phyloP scores from a whole-genome alignment of 345 rosid genomes.

The Raphanus sativus region DNA sequence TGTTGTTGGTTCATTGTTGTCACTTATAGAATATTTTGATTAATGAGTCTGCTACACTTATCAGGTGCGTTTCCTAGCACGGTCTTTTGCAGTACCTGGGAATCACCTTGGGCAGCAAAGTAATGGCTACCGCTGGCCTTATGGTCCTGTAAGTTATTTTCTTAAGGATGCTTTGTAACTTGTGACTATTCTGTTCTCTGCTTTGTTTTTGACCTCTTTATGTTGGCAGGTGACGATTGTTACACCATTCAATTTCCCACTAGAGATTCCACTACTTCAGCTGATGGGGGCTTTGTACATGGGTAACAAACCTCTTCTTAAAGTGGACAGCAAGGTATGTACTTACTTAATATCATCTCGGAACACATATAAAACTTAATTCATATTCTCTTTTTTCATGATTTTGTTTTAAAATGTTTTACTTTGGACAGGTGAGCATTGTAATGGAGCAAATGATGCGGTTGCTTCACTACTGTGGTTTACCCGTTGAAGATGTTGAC shows the following conservation, averaged over 20 bases:
- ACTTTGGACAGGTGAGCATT: slow-evolving; percentile 65
- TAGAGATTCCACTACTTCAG: slow-evolving; percentile 97
- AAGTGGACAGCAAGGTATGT: slow-evolving; percentile 94
- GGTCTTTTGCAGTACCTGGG: slow-evolving; percentile 92
- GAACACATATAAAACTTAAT: background rate
- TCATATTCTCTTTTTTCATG: background rate
- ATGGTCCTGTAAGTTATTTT: slow-evolving; percentile 79
- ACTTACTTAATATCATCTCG: background rate
- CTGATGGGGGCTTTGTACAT: slow-evolving; percentile 95
- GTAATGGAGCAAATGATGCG: slow-evolving; percentile 99
- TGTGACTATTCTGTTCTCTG: background rate
- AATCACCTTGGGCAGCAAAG: slow-evolving; percentile 98
- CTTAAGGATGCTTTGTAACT: slow-evolving; percentile 13
- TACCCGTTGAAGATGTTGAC: slow-evolving; percentile 92
- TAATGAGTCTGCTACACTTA: background rate
- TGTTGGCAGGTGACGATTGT: slow-evolving; percentile 78
- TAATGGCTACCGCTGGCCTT: slow-evolving; percentile 97
- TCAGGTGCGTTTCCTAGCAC: slow-evolving; percentile 92
- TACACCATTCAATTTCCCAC: slow-evolving; percentile 96
- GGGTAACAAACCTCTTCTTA: slow-evolving; percentile 96
- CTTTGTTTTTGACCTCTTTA: slow-evolving; percentile 15
- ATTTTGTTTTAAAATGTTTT: slow-evolving; percentile 6
- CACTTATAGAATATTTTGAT: slow-evolving; percentile 5
- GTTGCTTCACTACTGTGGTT: slow-evolving; percentile 82
- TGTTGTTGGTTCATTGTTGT: too few relatives aligned